Conservation (phyloP, 129 eudicot genomes). For the Apium graveolens region DNA sequence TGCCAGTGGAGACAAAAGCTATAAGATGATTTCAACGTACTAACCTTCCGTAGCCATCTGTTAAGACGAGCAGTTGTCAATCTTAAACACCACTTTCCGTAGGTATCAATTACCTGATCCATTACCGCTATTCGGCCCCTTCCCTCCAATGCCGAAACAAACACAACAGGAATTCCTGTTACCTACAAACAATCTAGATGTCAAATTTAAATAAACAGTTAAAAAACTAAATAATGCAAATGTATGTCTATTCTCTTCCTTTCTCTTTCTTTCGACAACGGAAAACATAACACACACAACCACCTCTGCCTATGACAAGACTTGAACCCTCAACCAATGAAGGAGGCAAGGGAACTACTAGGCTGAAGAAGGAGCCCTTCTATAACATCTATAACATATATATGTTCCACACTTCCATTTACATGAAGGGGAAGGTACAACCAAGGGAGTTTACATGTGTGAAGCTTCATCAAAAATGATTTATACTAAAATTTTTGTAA, state of each 20-base stretch:
- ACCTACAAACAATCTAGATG: slow-evolving; percentile 36
- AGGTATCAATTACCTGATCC: slow-evolving; percentile 69
- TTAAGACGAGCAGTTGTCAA: slow-evolving; percentile 89
- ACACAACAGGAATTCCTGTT: slow-evolving; percentile 87
- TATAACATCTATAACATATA: neutral
- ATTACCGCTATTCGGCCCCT: slow-evolving; percentile 68
- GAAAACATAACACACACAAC: neutral
- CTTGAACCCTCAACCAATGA: neutral
- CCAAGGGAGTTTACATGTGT: too few species aligned
- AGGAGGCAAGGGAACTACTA: neutral
- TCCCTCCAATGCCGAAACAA: slow-evolving; percentile 86
- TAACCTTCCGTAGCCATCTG: slow-evolving; percentile 88
- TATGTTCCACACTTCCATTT: too few species aligned
- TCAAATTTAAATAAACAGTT: slow-evolving; percentile 1
- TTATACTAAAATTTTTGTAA: too few species aligned
- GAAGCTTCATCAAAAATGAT: too few species aligned
- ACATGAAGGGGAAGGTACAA: too few species aligned
- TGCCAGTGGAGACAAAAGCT: neutral
- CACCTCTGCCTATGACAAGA: neutral
- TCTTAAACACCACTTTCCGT: slow-evolving; percentile 86
- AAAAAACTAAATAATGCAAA: neutral
- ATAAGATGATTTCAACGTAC: neutral
- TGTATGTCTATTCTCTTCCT: neutral
- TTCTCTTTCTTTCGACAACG: neutral
- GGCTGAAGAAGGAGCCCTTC: neutral